Percentiles rank a stretch among this genome's conserved stretches.
Evolutionary conservation across 2,329 filamentous ascomycete genomes (phyloP).

Genomic region (Paecilomyces fulvus): DNA sequence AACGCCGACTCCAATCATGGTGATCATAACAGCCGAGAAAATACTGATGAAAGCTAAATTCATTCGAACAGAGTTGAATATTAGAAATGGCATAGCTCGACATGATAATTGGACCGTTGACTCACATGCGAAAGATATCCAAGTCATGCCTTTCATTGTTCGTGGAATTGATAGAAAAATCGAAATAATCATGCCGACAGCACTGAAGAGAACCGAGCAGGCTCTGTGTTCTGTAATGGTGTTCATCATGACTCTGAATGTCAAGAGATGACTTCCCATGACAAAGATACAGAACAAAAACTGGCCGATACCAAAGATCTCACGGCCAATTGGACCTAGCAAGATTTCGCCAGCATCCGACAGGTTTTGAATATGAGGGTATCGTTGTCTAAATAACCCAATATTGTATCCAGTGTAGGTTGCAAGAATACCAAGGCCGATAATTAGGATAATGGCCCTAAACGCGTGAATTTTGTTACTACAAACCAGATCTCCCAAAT

Average conservation of each 20-base stretch:
- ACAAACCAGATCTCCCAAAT: background rate
- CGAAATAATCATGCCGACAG: conserved; percentile 51
- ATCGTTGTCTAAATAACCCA: conserved; percentile 47
- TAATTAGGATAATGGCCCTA: conserved; percentile 45
- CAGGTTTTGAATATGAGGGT: conserved; percentile 57
- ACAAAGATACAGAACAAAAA: conserved; percentile 59
- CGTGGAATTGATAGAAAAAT: conserved; percentile 52
- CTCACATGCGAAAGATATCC: conserved; percentile 43
- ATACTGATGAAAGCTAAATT: conserved; percentile 53
- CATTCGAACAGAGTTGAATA: too few relatives aligned
- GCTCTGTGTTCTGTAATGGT: conserved; percentile 53
- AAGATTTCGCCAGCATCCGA: conserved; percentile 59
- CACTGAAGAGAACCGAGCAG: conserved; percentile 56
- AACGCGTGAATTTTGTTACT: background rate
- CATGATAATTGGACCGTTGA: too few relatives aligned
- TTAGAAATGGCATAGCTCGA: too few relatives aligned
- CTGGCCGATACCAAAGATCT: conserved; percentile 55
- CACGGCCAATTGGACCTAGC: conserved; percentile 51
- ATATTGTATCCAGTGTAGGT: conserved; percentile 54
- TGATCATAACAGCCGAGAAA: conserved; percentile 55
- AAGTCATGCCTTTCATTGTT: conserved; percentile 54
- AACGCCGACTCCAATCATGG: conserved; percentile 58
- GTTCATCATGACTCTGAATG: conserved; percentile 60
- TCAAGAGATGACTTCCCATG: conserved; percentile 62
- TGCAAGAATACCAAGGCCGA: conserved; percentile 47